Evolutionary conservation across 2,329 filamentous ascomycete species (phyloP), one percentile per base, ranked within the genome.

Genomic region (Dothideomycetes sp.): DNA sequence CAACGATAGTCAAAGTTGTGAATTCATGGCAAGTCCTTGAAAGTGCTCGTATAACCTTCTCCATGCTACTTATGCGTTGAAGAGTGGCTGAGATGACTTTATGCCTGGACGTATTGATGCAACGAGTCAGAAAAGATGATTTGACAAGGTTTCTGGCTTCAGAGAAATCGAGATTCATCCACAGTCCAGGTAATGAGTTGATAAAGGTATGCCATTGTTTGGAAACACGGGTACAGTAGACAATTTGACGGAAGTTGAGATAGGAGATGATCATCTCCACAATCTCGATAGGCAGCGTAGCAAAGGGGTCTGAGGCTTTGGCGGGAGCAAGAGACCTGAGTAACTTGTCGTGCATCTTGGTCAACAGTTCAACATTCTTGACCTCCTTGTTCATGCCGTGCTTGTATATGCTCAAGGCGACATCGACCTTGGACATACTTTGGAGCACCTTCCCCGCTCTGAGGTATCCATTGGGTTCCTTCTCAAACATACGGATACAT

Each of bases 391-490:
- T 71, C 47, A 79, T 57, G n/a, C 72, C 76, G 51, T 74, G 70
- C 18, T 68, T 64, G 55, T 78, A 79, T 17, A 78, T 67, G 9
- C 69, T 64, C 10, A 74, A 50, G 5, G 76, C 76, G 17, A 65
- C 67, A n/a, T 68, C 63, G 2, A 60, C 54, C 51, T 72, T 75
- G 9, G 64, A 62, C 58, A 70, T 67, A 44, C 65, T 65, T 35
- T 64, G 53, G 10, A 70, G 53, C 6, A 67, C 50, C 43, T 68
- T 69, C 3, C 67, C 73, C 18, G 70, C 70, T 39, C 74, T 69
- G 19, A 78, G 53, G 52, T 79, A 78, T 7, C 74, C 75, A 54
- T 67, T 67, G n/a, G 70, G 63, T 55, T 76, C 68, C 16, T 63
- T 60, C 41, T 65, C 66, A 33, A 69, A 57, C 12, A 62, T 48